Evolutionary conservation across 176 grass and related monocot species (phyloP).

Genomic region (Aegilops umbellulata): DNA sequence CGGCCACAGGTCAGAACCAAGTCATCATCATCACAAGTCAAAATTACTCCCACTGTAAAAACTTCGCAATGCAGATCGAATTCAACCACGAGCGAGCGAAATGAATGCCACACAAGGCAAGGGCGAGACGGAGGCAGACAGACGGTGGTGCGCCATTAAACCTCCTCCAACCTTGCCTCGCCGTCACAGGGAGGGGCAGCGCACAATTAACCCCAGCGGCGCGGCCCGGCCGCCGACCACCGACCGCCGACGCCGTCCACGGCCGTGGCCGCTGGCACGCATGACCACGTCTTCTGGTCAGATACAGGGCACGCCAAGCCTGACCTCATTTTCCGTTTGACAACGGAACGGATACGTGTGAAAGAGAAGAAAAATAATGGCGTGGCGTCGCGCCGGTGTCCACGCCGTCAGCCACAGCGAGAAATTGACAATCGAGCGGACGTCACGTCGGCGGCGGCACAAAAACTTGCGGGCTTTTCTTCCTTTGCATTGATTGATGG

Average conservation of each 20-base stretch:
- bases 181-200: conserved; percentile 43
- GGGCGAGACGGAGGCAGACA: background rate
- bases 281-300: background rate
- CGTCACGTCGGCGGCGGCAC: conserved; percentile 1
- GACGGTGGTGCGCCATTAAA: conserved; percentile 30
- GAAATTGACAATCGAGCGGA: background rate
- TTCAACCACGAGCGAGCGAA: background rate
- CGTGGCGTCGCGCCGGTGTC: background rate
- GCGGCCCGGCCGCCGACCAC: background rate
- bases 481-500: conserved; percentile 15
- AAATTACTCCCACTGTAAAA: background rate
- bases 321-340: background rate
- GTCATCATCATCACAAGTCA: background rate
- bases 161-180: background rate
- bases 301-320: too few relatives aligned
- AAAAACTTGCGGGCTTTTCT: background rate
- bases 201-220: conserved; percentile 28
- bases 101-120: conserved; percentile 1
- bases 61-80: background rate
- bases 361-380: background rate
- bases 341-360: background rate
- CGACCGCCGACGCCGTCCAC: background rate
- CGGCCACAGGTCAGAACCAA: background rate
- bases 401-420: background rate
- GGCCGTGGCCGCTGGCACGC: background rate